Evolutionary conservation across 169 alveolate genomes (phyloP), one percentile per base, ranked within the genome.

Genomic region (Plasmodium adleri): DNA sequence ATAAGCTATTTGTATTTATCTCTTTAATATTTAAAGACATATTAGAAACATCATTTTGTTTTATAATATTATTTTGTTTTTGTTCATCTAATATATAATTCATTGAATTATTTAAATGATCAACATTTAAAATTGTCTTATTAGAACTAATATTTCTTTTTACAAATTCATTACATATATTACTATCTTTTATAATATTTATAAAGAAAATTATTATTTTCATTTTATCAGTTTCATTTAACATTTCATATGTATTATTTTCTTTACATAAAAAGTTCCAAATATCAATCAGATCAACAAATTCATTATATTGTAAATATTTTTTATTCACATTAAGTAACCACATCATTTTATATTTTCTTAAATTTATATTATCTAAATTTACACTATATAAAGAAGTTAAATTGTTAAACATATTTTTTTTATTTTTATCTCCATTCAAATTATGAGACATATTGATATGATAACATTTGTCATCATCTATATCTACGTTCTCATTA

Each of bases 191-290:
- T 72, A 72, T 72, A n/a, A 45, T 39, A 15, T 72, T 72, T 72
- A 72, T 52, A 72, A 72, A 32, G 10, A 72, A 52, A 9, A 8
- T 17, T 45, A 72, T 32, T 3, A 72, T 45, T 26, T 72, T 26
- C 52, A 72, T 72, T n/a, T 72, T 52, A 4, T 72, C 70, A n/a
- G 39, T 43, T 72, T 39, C 62, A 6, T 59, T 54, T 17, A 72
- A 26, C 85, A 72, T 72, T 72, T 72, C 85, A 7, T 50, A 72
- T 26, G 85, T n/a, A 45, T 52, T 13, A 52, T 54, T 72, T 52
- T 52, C 68, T 50, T 54, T 60, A 52, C 85, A 52, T 9, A 72
- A 59, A 43, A 72, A 72, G 13, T 72, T 43, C 24, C 50, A 72
- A 50, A 54, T 72, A 28, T 58, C n/a, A 24, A 72, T 10, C 70